These are phyloP conservation scores for Yarrowia keelungensis DNA, from an alignment of 805 yeast species.

Conservation along the genomic window DNA sequence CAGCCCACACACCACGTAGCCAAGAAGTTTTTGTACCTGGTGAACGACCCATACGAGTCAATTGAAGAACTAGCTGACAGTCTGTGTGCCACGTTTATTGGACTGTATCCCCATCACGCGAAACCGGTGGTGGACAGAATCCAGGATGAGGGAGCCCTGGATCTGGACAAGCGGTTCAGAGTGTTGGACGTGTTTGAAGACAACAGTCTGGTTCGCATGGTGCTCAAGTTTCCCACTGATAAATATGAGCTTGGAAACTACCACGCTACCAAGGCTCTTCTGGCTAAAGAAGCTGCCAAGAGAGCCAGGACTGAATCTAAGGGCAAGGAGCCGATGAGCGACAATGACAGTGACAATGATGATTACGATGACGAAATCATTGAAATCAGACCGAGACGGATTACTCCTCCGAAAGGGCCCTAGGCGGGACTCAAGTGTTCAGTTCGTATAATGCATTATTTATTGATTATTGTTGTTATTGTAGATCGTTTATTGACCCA, in stretches of 20 bases:
- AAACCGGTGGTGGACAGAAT: background rate
- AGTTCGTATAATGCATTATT: background rate
- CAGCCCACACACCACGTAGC: background rate
- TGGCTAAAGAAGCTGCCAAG: background rate
- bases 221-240: background rate
- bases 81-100: background rate
- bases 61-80: conserved; percentile 3
- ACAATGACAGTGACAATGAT: background rate
- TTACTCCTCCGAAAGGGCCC: background rate
- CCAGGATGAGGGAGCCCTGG: background rate
- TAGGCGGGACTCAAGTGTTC: too few relatives aligned
- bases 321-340: background rate
- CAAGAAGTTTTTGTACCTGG: conserved; percentile 1
- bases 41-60: background rate
- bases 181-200: background rate
- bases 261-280: background rate
- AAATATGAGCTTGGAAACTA: conserved; percentile 11
- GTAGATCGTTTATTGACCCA: too few relatives aligned
- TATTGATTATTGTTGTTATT: background rate
- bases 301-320: background rate
- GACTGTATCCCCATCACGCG: conserved; percentile 7
- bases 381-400: background rate
- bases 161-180: background rate
- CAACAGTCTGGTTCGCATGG: conserved; percentile 7
- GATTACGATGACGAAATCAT: background rate